Evolutionary conservation across 2,329 filamentous ascomycete genomes (phyloP).

Genomic region (Tolypocladium nubicola): DNA sequence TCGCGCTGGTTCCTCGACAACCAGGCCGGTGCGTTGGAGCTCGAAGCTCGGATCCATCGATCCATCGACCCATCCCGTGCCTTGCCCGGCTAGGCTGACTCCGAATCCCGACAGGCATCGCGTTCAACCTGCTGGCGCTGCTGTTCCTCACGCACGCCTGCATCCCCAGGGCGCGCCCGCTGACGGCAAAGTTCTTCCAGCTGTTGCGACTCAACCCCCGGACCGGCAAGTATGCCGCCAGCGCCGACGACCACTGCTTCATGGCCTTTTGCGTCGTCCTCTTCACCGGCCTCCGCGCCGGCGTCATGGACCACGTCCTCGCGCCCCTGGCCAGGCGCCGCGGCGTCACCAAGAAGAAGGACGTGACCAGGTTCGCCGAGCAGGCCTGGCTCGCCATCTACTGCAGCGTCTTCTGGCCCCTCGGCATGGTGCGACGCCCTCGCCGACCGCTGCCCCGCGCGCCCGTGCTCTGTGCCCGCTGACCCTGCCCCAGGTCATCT

Average conservation of each 20-base stretch:
- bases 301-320: constrained; percentile 76
- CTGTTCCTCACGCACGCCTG: constrained; percentile 71
- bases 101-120: constrained; percentile 1
- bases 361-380: constrained; percentile 75
- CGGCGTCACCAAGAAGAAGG: constrained; percentile 67
- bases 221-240: constrained; percentile 61
- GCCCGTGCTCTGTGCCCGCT: background rate
- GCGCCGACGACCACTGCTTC: constrained; percentile 68
- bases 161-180: constrained; percentile 66
- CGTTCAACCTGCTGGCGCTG: constrained; percentile 68
- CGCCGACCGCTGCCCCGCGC: background rate
- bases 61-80: too few species aligned
- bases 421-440: constrained; percentile 60
- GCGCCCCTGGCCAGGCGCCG: constrained; percentile 61
- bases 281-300: constrained; percentile 77
- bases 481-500: constrained; percentile 57
- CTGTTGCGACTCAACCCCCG: constrained; percentile 70
- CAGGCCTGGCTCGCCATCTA: constrained; percentile 87
- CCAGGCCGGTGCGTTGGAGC: constrained; percentile 55
- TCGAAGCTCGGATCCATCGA: too few species aligned
- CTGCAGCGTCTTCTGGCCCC: constrained; percentile 67
- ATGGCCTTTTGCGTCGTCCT: constrained; percentile 69
- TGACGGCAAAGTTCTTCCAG: constrained; percentile 76
- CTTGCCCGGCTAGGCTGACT: background rate
- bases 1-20: constrained; percentile 63